Evolutionary conservation across 2,329 filamentous ascomycete species (phyloP), one percentile per base, ranked within the genome.

Genomic region (Penicillium corylophilum): DNA sequence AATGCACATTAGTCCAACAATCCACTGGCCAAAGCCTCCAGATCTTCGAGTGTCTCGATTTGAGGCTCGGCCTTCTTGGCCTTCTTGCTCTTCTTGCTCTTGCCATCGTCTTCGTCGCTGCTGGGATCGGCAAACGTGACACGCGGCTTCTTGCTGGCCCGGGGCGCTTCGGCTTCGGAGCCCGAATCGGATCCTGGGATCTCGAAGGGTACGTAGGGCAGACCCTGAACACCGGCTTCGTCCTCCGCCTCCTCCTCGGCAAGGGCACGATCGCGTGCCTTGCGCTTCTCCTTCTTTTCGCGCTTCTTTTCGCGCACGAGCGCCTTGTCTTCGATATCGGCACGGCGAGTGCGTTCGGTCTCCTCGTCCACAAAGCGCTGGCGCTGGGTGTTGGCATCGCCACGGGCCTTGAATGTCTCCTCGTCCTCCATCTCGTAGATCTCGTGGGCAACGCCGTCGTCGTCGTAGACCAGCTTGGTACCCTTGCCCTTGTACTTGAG

Each of bases 371-470:
- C 77, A 76, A 96, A 99, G 60, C 81, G 82, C 62, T 81, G 79
- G 42, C 90, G 82, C 71, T 95, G 90, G 44, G 82, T 82, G 59
- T 91, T 88, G 2, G 89, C 88, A 22, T 86, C 78, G 31, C 93
- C 94, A 48, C 85, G 82, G 35, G 82, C 80, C 56, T 78, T 79
- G 80, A 97, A 99, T 59, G 86, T 84, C 0, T 86, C 85, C 73
- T 96, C 90, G 70, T 89, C 84, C 67, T 93, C 87, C 60, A 99
- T 84, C 70, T 95, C 89, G 75, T 97, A 96, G 13, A 95, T 71
- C 56, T 89, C 83, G 70, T 94, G 91, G 3, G 91, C 80, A 55
- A 88, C 86, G 61, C 92, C 93, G 28, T 96, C 90, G 43, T 96
- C 92, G 73, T 97, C 93, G 70, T 93, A 99, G 5, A 96, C 81